Base-by-base conservation (phyloP, 257 asterid genomes). In the Avicennia marina region DNA sequence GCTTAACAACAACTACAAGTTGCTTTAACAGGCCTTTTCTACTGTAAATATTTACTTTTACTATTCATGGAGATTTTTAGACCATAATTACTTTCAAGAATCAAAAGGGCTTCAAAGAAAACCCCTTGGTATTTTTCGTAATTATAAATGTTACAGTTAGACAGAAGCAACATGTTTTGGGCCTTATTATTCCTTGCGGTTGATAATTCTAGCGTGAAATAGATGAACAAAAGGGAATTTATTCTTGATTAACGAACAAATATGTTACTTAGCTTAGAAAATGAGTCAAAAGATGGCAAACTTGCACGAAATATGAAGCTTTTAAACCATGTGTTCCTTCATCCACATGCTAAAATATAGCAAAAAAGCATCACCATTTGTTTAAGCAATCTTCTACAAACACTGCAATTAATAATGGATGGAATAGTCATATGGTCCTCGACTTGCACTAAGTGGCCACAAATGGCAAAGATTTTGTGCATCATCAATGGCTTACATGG, bases 291-390 rank as follows among this genome's bases (percentile, higher is more conserved):
- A 60, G 65, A 62, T 21, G 66, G 52, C 62, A 73, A 72, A 47
- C 81, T 75, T 77, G 68, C 77, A 76, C 59, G 87, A 63, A 71
- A 74, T 56, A 56, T 38, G 46, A 72, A 48, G 71, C 66, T 50
- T 34, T 49, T 53, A 46, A 42, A 29, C 33, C 7, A 2, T 29
- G 33, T 7, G 33, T 29, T 29, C 7, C 33, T 29, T 29, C 33
- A 3, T 29, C 7, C 33, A 29, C 33, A 29, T 29, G 33, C 33
- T 7, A 42, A 60, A 36, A 26, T 12, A 64, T 15, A 50, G 18
- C 53, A 64, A 64, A 56, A 63, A 69, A 51, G 77, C 60, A 73
- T 71, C 64, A 52, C 72, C 74, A 67, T 43, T 72, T 60, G 73
- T 29, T 74, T 67, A 74, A 78, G 81, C 72, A 63, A 70, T 43